A percentile compares a stretch with the other conserved stretches of the same genome.
These are phyloP conservation scores for Aspergillus flavus DNA, from an alignment of 2,329 filamentous ascomycete species.

Conservation along the genomic window DNA sequence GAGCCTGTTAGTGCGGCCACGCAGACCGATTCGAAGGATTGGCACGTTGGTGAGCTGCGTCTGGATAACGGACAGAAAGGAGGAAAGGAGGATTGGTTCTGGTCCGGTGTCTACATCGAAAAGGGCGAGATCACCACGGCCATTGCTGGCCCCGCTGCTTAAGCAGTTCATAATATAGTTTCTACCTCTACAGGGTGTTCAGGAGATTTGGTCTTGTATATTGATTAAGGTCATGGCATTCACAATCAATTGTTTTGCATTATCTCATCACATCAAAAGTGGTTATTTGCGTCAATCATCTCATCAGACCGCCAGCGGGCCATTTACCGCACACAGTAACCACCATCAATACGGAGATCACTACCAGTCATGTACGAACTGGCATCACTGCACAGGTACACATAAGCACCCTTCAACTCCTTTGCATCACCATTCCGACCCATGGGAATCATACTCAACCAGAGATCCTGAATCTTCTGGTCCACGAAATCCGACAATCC, in stretches of 20 bases:
- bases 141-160: constrained; percentile 24
- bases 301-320: no score
- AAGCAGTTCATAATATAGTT: no score
- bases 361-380: constrained; percentile 54
- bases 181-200: no score
- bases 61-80: constrained; percentile 61
- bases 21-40: constrained; percentile 69
- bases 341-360: constrained; percentile 53
- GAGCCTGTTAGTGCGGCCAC: constrained; percentile 63
- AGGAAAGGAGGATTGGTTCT: constrained; percentile 67
- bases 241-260: not conserved
- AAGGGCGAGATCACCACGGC: constrained; percentile 50
- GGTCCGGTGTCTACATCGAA: constrained; percentile 73
- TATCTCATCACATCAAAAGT: not conserved
- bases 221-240: constrained; percentile 8
- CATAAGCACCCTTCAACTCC: constrained; percentile 64
- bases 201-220: not conserved
- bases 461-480: constrained; percentile 59
- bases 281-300: not conserved
- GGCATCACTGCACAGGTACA: constrained; percentile 53
- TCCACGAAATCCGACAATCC: constrained; percentile 67
- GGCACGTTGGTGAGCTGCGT: constrained; percentile 71
- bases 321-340: constrained; percentile 48
- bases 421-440: constrained; percentile 65
- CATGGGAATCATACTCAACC: constrained; percentile 63